Conservation (phyloP, 2,329 filamentous ascomycete species). For the Colletotrichum sp. region DNA sequence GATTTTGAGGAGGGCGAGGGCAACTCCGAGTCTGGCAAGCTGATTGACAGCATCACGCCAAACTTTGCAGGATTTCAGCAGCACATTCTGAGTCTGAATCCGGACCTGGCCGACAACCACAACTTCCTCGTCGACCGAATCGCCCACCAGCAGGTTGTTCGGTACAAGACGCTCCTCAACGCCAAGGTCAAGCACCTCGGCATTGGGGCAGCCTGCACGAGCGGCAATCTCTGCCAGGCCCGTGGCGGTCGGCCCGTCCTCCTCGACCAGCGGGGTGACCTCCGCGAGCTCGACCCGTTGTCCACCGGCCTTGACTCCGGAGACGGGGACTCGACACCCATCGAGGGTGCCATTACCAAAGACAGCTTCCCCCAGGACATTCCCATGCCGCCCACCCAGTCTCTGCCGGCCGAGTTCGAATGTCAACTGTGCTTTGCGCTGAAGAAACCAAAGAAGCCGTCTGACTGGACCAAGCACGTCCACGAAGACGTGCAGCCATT, state of each 20-base stretch:
- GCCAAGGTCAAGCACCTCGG: slow-evolving; percentile 73
- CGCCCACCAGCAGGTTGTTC: slow-evolving; percentile 77
- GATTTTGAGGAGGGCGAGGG: slow-evolving; percentile 64
- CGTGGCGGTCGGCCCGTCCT: slow-evolving; percentile 69
- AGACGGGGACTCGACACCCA: slow-evolving; percentile 70
- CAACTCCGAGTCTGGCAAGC: slow-evolving; percentile 64
- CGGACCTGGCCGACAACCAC: slow-evolving; percentile 62
- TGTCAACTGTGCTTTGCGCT: slow-evolving; percentile 85
- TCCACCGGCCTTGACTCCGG: slow-evolving; percentile 48
- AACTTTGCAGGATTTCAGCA: slow-evolving; percentile 77
- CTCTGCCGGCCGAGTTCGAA: slow-evolving; percentile 86
- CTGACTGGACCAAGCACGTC: slow-evolving; percentile 96
- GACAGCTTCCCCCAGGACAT: slow-evolving; percentile 83
- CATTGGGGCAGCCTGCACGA: slow-evolving; percentile 65
- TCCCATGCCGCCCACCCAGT: slow-evolving; percentile 77
- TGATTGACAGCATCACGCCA: slow-evolving; percentile 72
- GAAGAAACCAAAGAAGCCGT: slow-evolving; percentile 88
- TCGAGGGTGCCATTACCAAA: slow-evolving; percentile 71
- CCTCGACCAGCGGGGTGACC: slow-evolving; percentile 64
- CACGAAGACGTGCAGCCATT: slow-evolving; percentile 94
- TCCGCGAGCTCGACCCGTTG: slow-evolving; percentile 62
- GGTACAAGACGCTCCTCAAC: slow-evolving; percentile 79
- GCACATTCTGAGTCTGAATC: slow-evolving; percentile 77
- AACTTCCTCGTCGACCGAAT: slow-evolving; percentile 78
- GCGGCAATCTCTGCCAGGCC: slow-evolving; percentile 66